These are phyloP conservation scores for Paramecium sexaurelia DNA, from an alignment of 73 alveolate genomes.

Conservation along the genomic window DNA sequence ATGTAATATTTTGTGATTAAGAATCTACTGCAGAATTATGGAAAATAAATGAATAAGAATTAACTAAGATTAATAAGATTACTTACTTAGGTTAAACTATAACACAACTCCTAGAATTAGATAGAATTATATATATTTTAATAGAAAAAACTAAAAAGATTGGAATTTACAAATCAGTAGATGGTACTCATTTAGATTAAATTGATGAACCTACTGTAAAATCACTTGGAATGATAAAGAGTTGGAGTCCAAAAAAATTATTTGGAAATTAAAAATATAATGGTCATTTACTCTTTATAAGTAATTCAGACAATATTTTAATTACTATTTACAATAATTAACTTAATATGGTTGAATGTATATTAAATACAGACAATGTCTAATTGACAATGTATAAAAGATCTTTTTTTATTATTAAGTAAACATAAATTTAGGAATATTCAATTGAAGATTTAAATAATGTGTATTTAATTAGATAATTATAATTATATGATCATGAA, in stretches of 20 bases:
- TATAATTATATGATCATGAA: neutral
- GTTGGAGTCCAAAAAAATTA: neutral
- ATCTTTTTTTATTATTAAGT: neutral
- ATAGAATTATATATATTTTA: neutral
- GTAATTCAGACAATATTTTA: neutral
- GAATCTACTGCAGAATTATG: neutral
- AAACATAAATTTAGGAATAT: neutral
- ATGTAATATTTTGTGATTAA: neutral
- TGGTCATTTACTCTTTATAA: neutral
- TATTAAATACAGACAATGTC: neutral
- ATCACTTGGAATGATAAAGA: neutral
- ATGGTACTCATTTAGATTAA: neutral
- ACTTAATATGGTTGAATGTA: neutral
- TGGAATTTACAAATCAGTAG: neutral
- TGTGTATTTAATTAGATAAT: neutral
- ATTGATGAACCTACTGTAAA: neutral
- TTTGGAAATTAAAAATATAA: conserved; percentile 20
- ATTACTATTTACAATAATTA: neutral
- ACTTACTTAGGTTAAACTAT: neutral
- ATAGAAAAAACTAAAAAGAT: neutral
- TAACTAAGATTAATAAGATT: neutral
- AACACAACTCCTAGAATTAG: neutral
- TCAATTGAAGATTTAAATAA: neutral
- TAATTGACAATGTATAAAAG: neutral
- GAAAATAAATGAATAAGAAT: neutral